phyloP scores from a whole-genome alignment of 1,139 yeast genomes.

The Suhomyces coccinellae region DNA sequence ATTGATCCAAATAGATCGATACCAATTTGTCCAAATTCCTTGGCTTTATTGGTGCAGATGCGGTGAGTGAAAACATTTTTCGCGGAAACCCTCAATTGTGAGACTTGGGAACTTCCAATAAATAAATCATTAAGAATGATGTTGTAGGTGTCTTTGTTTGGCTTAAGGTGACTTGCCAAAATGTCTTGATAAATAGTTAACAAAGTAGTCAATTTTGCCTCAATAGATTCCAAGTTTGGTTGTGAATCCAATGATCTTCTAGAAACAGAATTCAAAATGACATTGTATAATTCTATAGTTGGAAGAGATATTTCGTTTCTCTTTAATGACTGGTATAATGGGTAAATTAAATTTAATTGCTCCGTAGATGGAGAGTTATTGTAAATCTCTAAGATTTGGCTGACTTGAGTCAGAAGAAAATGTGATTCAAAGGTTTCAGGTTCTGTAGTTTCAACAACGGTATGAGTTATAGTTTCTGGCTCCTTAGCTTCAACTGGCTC shows the following conservation, averaged over 20 bases:
- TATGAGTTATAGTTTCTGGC: background rate
- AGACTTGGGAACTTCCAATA: constrained; percentile 45
- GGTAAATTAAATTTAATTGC: constrained; percentile 38
- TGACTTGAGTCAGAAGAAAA: constrained; percentile 26
- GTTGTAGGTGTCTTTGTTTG: constrained; percentile 54
- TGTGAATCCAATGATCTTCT: constrained; percentile 31
- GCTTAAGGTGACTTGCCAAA: constrained; percentile 45
- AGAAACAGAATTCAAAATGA: constrained; percentile 37
- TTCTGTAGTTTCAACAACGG: background rate
- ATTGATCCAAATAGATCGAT: constrained; percentile 58
- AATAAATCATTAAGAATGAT: constrained; percentile 52
- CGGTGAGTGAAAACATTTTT: constrained; percentile 11
- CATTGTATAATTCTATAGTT: constrained; percentile 36
- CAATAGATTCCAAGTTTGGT: constrained; percentile 29
- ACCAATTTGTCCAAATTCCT: constrained; percentile 66
- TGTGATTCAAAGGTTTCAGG: constrained; percentile 21
- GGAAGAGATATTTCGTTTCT: constrained; percentile 38
- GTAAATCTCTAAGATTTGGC: constrained; percentile 21
- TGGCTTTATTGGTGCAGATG: constrained; percentile 20
- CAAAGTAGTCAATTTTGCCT: constrained; percentile 52
- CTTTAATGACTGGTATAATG: constrained; percentile 44
- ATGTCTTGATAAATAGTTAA: constrained; percentile 69
- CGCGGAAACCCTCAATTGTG: constrained; percentile 8
- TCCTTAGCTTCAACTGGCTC: background rate
- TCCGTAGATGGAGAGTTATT: constrained; percentile 18